Evolutionary conservation across 805 yeast genomes (phyloP), one percentile per base, ranked within the genome.

Genomic region (Blastobotrys americana): DNA sequence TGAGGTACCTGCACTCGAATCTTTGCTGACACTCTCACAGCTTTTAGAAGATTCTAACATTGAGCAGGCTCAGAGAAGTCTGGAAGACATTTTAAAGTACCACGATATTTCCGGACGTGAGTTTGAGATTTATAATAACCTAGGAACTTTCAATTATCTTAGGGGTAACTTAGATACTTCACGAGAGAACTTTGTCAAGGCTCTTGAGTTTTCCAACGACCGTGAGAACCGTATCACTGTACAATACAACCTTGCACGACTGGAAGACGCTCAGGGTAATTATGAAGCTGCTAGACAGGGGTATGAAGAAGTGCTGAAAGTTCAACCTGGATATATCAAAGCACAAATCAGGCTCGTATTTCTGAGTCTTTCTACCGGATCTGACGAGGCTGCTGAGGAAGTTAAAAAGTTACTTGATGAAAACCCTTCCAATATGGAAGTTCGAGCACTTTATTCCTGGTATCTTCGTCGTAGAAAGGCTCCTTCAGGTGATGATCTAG

Each of bases 401-500:
- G 81, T 86, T 47, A 71, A 74, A 35, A 57, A 67, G 2, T 65
- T 93, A 3, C 63, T 90, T 41, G 63, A 66, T 2, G 63, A 70
- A 10, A 70, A 77, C 48, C 72, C 78, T 1, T 75, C 78, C 6
- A 77, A 86, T 57, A 66, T 87, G 48, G 96, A 89, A 60, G 80
- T 86, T 2, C 79, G 98, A 50, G 83, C 97, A 0, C 84, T 93
- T 54, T 86, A 84, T 61, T 93, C 95, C 25, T 93, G 97, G 97
- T 86, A 77, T 57, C 68, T 88, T 53, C 22, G 27, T 19, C 21
- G 44, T 17, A 35, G 31, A 18, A 21, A 47, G 19, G 70, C 65
- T 49, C 77, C 75, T 48, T 73, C 73, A 57, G 80, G 82, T 23
- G 74, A 72, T 15, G 71, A 70, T 43, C 66, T 64, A n/a, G 96